Percentiles rank a stretch among this genome's conserved stretches.
phyloP scores from a whole-genome alignment of 2,329 filamentous ascomycete genomes.

The Penicillium italicum region DNA sequence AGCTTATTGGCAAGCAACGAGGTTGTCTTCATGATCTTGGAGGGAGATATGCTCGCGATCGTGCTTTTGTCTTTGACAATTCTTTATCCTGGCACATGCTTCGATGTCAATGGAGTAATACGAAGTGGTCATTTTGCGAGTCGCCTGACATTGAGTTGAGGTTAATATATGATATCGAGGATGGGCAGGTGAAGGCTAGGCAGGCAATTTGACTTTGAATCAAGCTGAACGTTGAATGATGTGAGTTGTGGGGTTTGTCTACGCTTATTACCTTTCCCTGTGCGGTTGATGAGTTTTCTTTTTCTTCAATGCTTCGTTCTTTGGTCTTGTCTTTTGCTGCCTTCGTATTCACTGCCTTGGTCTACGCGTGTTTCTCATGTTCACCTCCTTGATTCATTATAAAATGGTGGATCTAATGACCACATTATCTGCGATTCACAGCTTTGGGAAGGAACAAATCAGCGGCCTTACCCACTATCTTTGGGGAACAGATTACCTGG shows the following conservation, averaged over 20 bases:
- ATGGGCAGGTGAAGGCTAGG: not conserved
- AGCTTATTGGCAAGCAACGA: conserved; percentile 49
- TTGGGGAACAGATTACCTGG: not conserved
- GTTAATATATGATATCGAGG: not conserved
- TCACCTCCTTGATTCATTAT: not conserved
- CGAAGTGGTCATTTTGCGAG: not conserved
- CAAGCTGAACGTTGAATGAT: not conserved
- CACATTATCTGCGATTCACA: not conserved
- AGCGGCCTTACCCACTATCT: not conserved
- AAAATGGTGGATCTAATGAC: not conserved
- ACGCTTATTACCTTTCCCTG: not conserved
- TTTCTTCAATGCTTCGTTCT: not conserved
- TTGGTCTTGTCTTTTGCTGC: not conserved
- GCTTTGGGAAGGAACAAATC: not conserved
- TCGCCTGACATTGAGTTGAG: not conserved
- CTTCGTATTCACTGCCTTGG: not conserved
- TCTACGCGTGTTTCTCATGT: not conserved
- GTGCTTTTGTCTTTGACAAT: not conserved
- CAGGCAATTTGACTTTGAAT: not conserved
- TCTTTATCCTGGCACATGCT: not conserved
- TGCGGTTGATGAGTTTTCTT: not conserved
- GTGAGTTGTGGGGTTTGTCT: not conserved
- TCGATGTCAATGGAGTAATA: not conserved
- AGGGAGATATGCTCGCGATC: conserved; percentile 49
- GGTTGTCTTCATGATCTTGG: conserved; percentile 49